Conservation (phyloP, 176 grass and related monocot genomes). For the Ananas comosus region DNA sequence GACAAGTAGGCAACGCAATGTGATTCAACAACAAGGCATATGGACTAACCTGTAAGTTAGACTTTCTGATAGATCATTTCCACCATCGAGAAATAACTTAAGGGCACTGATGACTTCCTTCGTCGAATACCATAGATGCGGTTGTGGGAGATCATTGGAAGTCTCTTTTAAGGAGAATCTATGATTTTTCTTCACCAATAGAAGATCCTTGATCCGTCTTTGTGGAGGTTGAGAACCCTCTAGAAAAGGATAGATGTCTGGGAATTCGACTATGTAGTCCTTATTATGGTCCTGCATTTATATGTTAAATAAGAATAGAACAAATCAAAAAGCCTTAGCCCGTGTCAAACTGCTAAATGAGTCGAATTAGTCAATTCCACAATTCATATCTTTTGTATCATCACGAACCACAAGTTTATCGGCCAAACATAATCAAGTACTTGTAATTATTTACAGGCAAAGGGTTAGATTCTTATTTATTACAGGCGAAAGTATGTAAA, state of each 20-base stretch:
- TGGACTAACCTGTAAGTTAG: conserved; percentile 58
- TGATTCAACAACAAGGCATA: background rate
- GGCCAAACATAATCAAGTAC: no score
- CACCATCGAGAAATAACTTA: conserved; percentile 58
- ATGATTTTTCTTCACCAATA: conserved; percentile 22
- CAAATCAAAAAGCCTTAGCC: background rate
- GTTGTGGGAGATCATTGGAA: conserved; percentile 34
- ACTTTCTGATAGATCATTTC: conserved; percentile 52
- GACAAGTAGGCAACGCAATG: no score
- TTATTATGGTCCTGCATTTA: conserved; percentile 76
- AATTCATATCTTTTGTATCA: no score
- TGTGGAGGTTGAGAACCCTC: conserved; percentile 31
- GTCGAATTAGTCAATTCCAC: background rate
- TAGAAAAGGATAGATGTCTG: conserved; percentile 48
- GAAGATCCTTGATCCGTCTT: conserved; percentile 21
- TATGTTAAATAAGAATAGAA: conserved; percentile 26
- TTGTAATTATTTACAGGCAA: no score
- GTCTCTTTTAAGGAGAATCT: conserved; percentile 57
- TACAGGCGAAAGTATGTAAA: background rate
- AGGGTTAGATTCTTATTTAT: background rate
- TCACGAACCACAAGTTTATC: no score
- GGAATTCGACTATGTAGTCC: conserved; percentile 94
- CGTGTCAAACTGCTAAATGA: background rate
- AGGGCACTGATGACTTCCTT: conserved; percentile 69
- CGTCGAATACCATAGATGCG: conserved; percentile 88